phyloP scores from a whole-genome alignment of 352 stramenopile species.

The Pythium volutum region DNA sequence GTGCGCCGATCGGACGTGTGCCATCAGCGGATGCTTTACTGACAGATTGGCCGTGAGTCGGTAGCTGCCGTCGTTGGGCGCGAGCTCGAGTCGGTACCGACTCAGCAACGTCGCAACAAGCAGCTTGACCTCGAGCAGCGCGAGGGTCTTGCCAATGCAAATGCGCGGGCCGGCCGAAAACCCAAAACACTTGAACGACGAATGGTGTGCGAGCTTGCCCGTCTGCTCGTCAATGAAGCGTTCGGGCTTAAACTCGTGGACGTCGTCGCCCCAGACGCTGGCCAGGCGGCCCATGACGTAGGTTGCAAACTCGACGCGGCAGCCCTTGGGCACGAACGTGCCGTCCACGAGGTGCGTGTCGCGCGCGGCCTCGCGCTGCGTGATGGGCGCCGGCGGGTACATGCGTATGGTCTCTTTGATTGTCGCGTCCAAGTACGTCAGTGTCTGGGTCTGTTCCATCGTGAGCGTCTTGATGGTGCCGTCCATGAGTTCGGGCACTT shows the following conservation, averaged over 20 bases:
- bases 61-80: neutral
- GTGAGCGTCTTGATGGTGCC: neutral
- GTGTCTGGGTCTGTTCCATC: neutral
- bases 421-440: slow-evolving; percentile 17
- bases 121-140: slow-evolving; percentile 45
- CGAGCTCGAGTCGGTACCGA: neutral
- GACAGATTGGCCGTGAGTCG: neutral
- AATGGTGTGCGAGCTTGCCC: neutral
- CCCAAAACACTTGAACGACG: slow-evolving; percentile 25
- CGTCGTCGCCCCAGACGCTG: slow-evolving; percentile 48
- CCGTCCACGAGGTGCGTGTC: slow-evolving; percentile 47
- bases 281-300: slow-evolving; percentile 33
- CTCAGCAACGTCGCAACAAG: slow-evolving; percentile 26
- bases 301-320: slow-evolving; percentile 19
- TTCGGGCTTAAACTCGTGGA: slow-evolving; percentile 51
- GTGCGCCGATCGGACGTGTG: neutral
- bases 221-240: slow-evolving; percentile 37
- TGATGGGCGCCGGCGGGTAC: slow-evolving; percentile 29
- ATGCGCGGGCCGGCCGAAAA: slow-evolving; percentile 17
- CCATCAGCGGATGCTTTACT: neutral
- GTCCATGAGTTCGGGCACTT: slow-evolving; percentile 22
- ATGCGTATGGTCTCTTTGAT: slow-evolving; percentile 13
- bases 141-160: slow-evolving; percentile 46
- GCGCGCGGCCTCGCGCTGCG: slow-evolving; percentile 45
- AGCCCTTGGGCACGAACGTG: slow-evolving; percentile 26